These are phyloP conservation scores for Claviceps fusiformis DNA, from an alignment of 2,329 filamentous ascomycete species.

Conservation along the genomic window DNA sequence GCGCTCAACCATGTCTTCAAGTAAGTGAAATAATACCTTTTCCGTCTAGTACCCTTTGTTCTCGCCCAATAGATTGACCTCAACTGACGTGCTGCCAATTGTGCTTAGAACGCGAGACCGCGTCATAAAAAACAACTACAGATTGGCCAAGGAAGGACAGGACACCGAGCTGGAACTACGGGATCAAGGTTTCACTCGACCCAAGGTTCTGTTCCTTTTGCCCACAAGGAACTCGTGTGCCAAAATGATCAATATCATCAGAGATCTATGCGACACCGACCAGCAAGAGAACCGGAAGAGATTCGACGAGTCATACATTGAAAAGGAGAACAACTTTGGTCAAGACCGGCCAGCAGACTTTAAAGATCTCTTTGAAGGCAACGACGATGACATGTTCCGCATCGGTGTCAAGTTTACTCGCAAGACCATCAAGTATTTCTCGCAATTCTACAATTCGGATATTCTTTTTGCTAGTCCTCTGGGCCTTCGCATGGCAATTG, in stretches of 20 bases:
- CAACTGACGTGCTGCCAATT: background rate
- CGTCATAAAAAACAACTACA: slow-evolving; percentile 84
- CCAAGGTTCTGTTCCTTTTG: slow-evolving; percentile 81
- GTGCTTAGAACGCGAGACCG: slow-evolving; percentile 62
- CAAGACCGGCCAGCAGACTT: slow-evolving; percentile 75
- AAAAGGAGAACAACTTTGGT: slow-evolving; percentile 50
- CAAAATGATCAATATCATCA: slow-evolving; percentile 63
- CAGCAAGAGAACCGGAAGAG: slow-evolving; percentile 92
- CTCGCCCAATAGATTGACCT: too few species aligned
- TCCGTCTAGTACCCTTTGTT: too few species aligned
- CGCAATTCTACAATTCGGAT: slow-evolving; percentile 92
- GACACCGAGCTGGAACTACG: slow-evolving; percentile 58
- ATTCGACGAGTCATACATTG: slow-evolving; percentile 71
- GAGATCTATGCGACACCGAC: slow-evolving; percentile 62
- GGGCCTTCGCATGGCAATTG: slow-evolving; percentile 80
- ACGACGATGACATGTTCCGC: slow-evolving; percentile 94
- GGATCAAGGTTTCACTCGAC: slow-evolving; percentile 90
- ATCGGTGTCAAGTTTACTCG: slow-evolving; percentile 93
- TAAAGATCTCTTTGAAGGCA: slow-evolving; percentile 77
- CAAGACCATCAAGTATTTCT: slow-evolving; percentile 89
- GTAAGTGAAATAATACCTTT: slow-evolving; percentile 24
- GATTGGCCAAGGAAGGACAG: slow-evolving; percentile 52
- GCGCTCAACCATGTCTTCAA: slow-evolving; percentile 87
- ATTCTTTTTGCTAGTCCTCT: slow-evolving; percentile 86
- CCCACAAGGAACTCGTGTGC: slow-evolving; percentile 81